phyloP scores from a whole-genome alignment of 768 basidiomycete species.

The Roridomyces roridus region DNA sequence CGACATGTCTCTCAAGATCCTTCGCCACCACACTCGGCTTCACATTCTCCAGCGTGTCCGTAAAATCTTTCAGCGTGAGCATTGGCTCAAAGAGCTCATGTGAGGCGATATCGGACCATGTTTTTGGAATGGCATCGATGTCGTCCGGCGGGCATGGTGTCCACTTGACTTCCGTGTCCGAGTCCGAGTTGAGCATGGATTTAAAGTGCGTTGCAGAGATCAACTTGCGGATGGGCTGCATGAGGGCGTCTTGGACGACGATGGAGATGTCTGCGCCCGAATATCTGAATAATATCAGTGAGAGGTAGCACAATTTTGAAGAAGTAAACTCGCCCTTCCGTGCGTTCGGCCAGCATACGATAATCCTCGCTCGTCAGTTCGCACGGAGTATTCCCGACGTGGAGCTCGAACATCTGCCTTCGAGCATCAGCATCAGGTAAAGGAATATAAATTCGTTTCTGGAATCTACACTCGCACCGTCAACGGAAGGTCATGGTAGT shows the following conservation, averaged over 20 bases:
- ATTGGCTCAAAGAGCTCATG: constrained; percentile 77
- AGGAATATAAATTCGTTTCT: constrained; percentile 85
- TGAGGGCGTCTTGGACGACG: constrained; percentile 79
- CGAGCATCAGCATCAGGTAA: constrained; percentile 78
- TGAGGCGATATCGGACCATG: constrained; percentile 71
- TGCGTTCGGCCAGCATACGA: constrained; percentile 64
- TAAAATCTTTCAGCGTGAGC: constrained; percentile 64
- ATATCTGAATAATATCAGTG: constrained; percentile 48
- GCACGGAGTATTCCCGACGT: constrained; percentile 79
- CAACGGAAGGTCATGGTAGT: not conserved
- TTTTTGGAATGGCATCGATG: constrained; percentile 66
- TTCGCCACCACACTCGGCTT: constrained; percentile 73
- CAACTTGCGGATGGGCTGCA: constrained; percentile 86
- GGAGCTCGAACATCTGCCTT: constrained; percentile 80
- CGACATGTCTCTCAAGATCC: constrained; percentile 66
- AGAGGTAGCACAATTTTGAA: not conserved
- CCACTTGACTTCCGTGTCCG: constrained; percentile 48
- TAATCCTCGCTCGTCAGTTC: constrained; percentile 68
- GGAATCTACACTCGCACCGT: constrained; percentile 61
- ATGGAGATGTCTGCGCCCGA: constrained; percentile 83
- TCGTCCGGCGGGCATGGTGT: constrained; percentile 86
- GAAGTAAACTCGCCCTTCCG: constrained; percentile 60
- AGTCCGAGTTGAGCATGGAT: constrained; percentile 33
- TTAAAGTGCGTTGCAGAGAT: constrained; percentile 87
- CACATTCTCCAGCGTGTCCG: constrained; percentile 65